A percentile compares a stretch with the other conserved stretches of the same genome.
These are phyloP conservation scores for Lophiotrema nucula DNA, from an alignment of 495 filamentous ascomycete species.

Conservation along the genomic window DNA sequence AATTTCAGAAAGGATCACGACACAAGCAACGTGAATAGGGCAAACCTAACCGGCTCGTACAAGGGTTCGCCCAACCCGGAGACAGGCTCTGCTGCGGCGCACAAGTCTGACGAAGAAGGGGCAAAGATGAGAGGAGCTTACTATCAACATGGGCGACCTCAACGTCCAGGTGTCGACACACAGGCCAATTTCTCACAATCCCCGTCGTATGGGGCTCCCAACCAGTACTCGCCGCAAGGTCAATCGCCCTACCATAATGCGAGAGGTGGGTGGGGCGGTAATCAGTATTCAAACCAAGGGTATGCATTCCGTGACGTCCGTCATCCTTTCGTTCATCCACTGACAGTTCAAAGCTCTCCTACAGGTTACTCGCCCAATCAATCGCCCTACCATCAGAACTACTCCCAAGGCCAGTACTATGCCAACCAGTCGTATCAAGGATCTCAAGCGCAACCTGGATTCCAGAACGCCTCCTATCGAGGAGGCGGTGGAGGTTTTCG, in stretches of 20 bases:
- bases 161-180: conserved; percentile 27
- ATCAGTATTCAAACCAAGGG: conserved; percentile 52
- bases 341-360: conserved; percentile 37
- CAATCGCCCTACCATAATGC: conserved; percentile 62
- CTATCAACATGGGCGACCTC: conserved; percentile 16
- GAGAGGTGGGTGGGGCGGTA: conserved; percentile 57
- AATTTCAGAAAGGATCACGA: conserved; percentile 23
- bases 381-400: conserved; percentile 53
- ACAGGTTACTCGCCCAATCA: conserved; percentile 47
- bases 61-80: conserved; percentile 14
- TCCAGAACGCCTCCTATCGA: conserved; percentile 50
- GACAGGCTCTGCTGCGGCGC: conserved; percentile 16
- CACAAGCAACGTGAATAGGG: conserved; percentile 4
- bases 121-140: conserved; percentile 32
- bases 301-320: conserved; percentile 45
- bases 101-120: conserved; percentile 18
- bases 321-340: too few species aligned
- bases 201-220: conserved; percentile 33
- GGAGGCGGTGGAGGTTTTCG: conserved; percentile 54
- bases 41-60: conserved; percentile 17
- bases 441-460: conserved; percentile 51
- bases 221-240: conserved; percentile 52
- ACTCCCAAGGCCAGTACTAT: conserved; percentile 57
- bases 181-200: conserved; percentile 33
- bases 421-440: conserved; percentile 53